Conservation (phyloP, 2,329 filamentous ascomycete species). For the Claviceps digitariae region DNA sequence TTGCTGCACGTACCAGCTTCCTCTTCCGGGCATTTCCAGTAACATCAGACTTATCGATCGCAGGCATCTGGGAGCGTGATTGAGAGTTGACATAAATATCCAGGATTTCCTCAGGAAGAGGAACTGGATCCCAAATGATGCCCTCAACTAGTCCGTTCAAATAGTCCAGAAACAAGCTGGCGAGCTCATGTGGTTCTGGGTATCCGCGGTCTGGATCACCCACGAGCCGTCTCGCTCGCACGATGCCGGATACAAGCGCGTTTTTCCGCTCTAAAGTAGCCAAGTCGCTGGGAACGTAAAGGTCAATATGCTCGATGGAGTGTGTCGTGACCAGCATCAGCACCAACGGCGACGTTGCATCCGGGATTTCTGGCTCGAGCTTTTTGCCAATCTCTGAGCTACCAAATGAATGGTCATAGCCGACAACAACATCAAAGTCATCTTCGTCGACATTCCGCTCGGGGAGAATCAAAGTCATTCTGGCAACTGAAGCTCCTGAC, state of each 20-base stretch:
- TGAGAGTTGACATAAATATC: constrained; percentile 31
- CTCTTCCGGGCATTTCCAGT: constrained; percentile 29
- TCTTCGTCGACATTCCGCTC: constrained; percentile 23
- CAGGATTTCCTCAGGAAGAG: constrained; percentile 34
- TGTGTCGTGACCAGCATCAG: constrained; percentile 35
- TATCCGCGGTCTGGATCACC: constrained; percentile 25
- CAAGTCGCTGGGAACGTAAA: constrained; percentile 25
- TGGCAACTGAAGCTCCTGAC: constrained; percentile 22
- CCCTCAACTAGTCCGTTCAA: constrained; percentile 24
- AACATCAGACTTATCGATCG: constrained; percentile 7
- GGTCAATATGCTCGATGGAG: constrained; percentile 42
- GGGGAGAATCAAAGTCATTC: constrained; percentile 30
- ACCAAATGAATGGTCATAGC: constrained; percentile 38
- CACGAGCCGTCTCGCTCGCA: constrained; percentile 24
- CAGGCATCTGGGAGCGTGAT: constrained; percentile 17
- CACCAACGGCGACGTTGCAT: constrained; percentile 26
- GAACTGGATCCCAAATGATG: constrained; percentile 32
- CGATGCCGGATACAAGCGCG: constrained; percentile 25
- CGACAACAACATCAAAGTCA: constrained; percentile 37
- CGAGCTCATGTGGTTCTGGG: constrained; percentile 31
- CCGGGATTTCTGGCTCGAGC: constrained; percentile 2
- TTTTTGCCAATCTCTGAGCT: constrained; percentile 15
- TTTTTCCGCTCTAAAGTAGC: constrained; percentile 33
- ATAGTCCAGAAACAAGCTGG: constrained; percentile 32
- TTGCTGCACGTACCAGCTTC: constrained; percentile 28